These are phyloP conservation scores for Yamadazyma aaseri DNA, from an alignment of 1,139 yeast species.

Conservation along the genomic window DNA sequence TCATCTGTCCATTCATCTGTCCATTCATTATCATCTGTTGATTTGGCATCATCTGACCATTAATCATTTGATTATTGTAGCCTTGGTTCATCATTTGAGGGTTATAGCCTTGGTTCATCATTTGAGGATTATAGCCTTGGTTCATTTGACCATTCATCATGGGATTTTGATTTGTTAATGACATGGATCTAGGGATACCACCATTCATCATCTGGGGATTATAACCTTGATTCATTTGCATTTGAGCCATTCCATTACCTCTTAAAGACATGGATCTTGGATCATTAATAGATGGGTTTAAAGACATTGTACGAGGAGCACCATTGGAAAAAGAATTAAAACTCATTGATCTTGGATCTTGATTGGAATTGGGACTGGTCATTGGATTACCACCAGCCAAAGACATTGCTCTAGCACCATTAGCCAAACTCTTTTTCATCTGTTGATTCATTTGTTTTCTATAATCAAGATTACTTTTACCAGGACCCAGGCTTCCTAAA, in stretches of 20 bases:
- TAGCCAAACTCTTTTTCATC: conserved; percentile 55
- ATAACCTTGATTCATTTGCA: conserved; percentile 1
- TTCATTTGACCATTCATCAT: conserved; percentile 4
- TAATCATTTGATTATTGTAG: conserved; percentile 7
- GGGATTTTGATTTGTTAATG: conserved; percentile 15
- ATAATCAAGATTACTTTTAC: conserved; percentile 53
- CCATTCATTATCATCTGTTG: conserved; percentile 7
- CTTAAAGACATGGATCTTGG: conserved; percentile 16
- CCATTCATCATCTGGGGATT: conserved; percentile 4
- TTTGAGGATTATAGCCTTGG: conserved; percentile 7
- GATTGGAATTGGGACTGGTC: conserved; percentile 10
- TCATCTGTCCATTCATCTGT: conserved; percentile 7
- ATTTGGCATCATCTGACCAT: conserved; percentile 7
- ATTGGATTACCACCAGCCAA: conserved; percentile 40
- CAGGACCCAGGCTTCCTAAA: conserved; percentile 27
- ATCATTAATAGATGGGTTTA: conserved; percentile 15
- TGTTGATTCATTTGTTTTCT: conserved; percentile 68
- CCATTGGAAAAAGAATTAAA: conserved; percentile 32
- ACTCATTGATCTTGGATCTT: conserved; percentile 58
- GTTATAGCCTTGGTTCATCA: conserved; percentile 7
- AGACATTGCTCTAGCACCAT: conserved; percentile 49
- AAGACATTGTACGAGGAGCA: conserved; percentile 29
- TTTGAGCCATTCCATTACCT: conserved; percentile 13
- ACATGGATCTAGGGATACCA: conserved; percentile 27
- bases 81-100: conserved; percentile 3